A percentile compares a stretch with the other conserved stretches of the same genome.
Evolutionary conservation across 1,284 basidiomycete species (phyloP).

Genomic region (Volvariella volvacea): DNA sequence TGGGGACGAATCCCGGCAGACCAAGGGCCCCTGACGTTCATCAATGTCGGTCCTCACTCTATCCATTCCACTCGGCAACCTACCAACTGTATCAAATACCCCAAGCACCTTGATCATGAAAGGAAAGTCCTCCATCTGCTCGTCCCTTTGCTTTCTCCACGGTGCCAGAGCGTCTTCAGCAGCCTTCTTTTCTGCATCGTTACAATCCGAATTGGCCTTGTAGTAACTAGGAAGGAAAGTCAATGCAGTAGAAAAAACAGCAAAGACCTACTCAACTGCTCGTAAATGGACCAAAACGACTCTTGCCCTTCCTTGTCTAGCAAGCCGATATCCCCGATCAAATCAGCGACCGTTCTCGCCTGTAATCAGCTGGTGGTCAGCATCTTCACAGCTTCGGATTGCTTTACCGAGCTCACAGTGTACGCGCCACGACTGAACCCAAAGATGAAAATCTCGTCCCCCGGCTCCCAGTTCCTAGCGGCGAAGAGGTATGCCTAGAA

Average conservation of each 20-base stretch:
- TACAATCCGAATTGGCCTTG: not conserved
- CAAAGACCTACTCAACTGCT: not conserved
- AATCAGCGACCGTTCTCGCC: not conserved
- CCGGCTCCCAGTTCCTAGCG: constrained; percentile 3
- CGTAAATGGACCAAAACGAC: constrained; percentile 1
- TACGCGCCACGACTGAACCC: constrained; percentile 5
- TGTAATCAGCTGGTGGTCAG: not conserved
- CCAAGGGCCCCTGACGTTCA: not conserved
- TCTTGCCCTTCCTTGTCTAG: constrained; percentile 1
- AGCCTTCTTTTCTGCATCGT: not conserved
- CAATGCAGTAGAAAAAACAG: no score
- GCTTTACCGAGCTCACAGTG: constrained; percentile 1
- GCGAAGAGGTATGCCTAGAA: constrained; percentile 1
- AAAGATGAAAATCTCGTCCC: constrained; percentile 5
- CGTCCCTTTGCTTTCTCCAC: not conserved
- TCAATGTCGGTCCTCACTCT: not conserved
- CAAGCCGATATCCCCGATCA: constrained; percentile 4
- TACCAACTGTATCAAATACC: constrained; percentile 5
- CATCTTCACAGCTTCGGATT: no score
- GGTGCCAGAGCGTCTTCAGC: not conserved
- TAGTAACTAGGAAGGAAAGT: not conserved
- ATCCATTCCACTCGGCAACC: not conserved
- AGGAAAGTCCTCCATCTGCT: not conserved
- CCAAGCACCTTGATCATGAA: constrained; percentile 3
- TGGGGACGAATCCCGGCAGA: constrained; percentile 1